A percentile compares a stretch with the other conserved stretches of the same genome.
phyloP scores from a whole-genome alignment of 164 flowering plant species.

The Liquidambar formosana region DNA sequence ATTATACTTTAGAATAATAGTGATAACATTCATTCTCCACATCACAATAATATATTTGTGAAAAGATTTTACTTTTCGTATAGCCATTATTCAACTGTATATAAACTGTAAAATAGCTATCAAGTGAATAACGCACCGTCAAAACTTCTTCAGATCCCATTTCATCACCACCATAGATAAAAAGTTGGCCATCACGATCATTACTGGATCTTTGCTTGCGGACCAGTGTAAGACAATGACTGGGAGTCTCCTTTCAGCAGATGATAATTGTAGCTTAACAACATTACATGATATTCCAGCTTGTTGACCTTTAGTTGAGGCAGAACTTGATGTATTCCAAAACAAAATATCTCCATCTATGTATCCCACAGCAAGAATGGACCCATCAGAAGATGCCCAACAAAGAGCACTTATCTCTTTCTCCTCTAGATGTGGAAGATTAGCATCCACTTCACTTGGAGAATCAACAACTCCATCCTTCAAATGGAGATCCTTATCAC shows the following conservation, averaged over 20 bases:
- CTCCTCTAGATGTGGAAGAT: slow-evolving; percentile 44
- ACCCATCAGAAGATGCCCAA: slow-evolving; percentile 88
- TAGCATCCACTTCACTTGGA: slow-evolving; percentile 25
- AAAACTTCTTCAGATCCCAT: slow-evolving; percentile 92
- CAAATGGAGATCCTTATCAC: slow-evolving; percentile 69
- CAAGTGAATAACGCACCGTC: slow-evolving; percentile 49
- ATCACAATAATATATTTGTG: not conserved
- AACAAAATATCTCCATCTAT: slow-evolving; percentile 88
- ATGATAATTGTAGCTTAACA: slow-evolving; percentile 75
- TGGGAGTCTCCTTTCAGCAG: slow-evolving; percentile 78
- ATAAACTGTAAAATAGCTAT: not conserved
- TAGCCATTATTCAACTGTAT: not conserved
- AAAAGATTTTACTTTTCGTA: not conserved
- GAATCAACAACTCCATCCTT: slow-evolving; percentile 42
- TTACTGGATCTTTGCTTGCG: slow-evolving; percentile 32
- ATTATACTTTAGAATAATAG: not conserved
- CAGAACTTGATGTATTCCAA: slow-evolving; percentile 60
- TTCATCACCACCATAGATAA: slow-evolving; percentile 91
- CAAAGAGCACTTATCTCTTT: slow-evolving; percentile 90
- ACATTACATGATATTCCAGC: slow-evolving; percentile 45
- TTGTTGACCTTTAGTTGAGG: slow-evolving; percentile 40
- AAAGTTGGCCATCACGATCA: slow-evolving; percentile 57
- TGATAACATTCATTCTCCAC: too few relatives aligned
- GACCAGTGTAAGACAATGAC: slow-evolving; percentile 83
- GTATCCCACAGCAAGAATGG: slow-evolving; percentile 86